phyloP scores from a whole-genome alignment of 228 moss, liverwort and hornwort genomes.

The Sphagnum fallax region DNA sequence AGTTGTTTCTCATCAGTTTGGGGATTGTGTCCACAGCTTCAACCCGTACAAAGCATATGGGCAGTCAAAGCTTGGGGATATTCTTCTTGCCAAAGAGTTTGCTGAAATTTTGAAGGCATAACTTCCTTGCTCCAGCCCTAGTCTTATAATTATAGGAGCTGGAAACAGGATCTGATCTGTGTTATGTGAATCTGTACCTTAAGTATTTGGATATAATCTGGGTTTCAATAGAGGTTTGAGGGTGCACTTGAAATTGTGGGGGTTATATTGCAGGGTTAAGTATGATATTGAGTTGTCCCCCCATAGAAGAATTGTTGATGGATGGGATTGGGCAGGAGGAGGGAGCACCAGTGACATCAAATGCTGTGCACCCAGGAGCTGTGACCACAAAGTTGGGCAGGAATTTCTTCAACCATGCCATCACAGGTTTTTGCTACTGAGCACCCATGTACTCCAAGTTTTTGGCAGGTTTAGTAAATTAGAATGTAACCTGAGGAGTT shows the following conservation, averaged over 20 bases:
- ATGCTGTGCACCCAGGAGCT: constrained; percentile 41
- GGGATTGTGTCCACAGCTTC: constrained; percentile 9
- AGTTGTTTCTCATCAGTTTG: neutral
- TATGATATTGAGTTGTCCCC: neutral
- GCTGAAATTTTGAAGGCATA: constrained; percentile 26
- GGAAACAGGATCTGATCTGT: neutral
- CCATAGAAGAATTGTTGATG: neutral
- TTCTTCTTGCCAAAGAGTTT: constrained; percentile 35
- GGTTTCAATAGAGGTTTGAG: neutral
- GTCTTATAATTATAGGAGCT: neutral
- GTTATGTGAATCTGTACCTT: neutral
- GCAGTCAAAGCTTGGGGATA: constrained; percentile 32
- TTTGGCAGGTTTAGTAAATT: neutral
- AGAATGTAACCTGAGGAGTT: neutral
- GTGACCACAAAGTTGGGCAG: constrained; percentile 28
- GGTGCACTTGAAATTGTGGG: neutral
- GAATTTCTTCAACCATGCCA: constrained; percentile 30
- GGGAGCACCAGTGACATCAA: constrained; percentile 45
- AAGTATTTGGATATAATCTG: neutral
- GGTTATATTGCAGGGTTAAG: neutral
- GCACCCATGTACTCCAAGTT: neutral
- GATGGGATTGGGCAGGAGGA: constrained; percentile 24
- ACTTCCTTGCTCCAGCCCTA: neutral
- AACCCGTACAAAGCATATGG: constrained; percentile 28
- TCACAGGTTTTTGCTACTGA: constrained; percentile 16